Evolutionary conservation across 306 rosid species (phyloP), one percentile per base, ranked within the genome.

Genomic region (Citrullus amarus): DNA sequence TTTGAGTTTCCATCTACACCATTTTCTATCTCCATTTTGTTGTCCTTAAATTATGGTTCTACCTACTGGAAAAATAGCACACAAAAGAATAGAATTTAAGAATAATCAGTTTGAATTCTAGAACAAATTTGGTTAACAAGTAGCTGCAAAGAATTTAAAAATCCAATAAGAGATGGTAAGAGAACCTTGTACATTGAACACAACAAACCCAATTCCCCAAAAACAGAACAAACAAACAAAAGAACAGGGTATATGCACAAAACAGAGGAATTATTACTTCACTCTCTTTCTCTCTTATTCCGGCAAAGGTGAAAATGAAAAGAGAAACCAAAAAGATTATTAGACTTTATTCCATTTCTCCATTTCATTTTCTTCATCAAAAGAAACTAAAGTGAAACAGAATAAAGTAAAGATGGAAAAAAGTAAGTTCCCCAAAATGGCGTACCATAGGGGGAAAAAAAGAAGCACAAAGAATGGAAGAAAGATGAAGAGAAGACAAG

Each of bases 21-120:
- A 50, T 63, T 84, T 55, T 69, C 86, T 46, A 71, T 82, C 38
- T 66, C 86, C 93, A 88, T 89, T 56, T 87, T 77, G 67, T 34
- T 79, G 58, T 59, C 68, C 15, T 25, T 51, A 74, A 53, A 53
- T 32, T 72, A 25, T 4, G 8, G 22, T 9, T 74, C 46, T 74
- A n/a, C 7, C 17, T 4, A 32, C 78, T 74, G 43, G 59, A 74
- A 74, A 74, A 25, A 70, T 0, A 70, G 13, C 1, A 44, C 77
- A 28, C 43, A 72, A 15, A 36, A 74, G 6, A 74, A 46, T 25
- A 32, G 38, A 25, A 48, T 72, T 6, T 72, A 8, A 72, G 60
- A 50, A 48, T 28, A n/a, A 50, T 12, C 11, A 25, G 25, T 22
- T 46, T 22, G 70, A 63, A 63, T 32, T 6, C 44, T 36, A 30